Base-by-base conservation (phyloP, 192 early-diverging fungal genomes). In the Coemansia sp. region DNA sequence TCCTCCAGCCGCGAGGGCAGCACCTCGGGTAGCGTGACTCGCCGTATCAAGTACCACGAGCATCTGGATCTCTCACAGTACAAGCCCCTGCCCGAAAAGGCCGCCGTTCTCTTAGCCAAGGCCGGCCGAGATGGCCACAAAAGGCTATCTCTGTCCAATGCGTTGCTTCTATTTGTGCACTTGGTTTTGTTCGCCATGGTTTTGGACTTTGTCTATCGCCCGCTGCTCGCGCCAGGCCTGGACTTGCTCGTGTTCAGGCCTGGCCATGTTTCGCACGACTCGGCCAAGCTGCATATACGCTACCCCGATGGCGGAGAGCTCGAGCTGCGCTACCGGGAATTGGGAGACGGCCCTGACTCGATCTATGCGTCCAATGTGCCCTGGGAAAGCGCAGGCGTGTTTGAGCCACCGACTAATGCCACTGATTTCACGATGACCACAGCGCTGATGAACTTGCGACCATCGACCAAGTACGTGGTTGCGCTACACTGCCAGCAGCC, bases 121-220 rank as follows among this genome's bases (percentile, higher is more conserved):
- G 41, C 56, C 17, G 33, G 13, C 19, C 29, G 46, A 3, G 19
- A 33, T 17, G 59, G 35, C 0, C 44, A 16, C 11, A 40, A 29
- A 31, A 24, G 68, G n/a, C 31, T 79, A n/a, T 51, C 67, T 8
- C 6, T 48, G 36, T 27, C 42, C 39, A 75, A 63, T 40, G 16
- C 65, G 4, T 2, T 74, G 10, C 57, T 82, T 16, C 59, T 82
- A 54, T 24, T 64, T 2, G 66, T 68, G 17, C 66, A 84, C 27
- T n/a, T 84, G 0, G 59, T 46, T 10, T 29, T 74, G 57, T 76
- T 76, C 61, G 69, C 75, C 4, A 80, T 84, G 74, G 64, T 79
- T 0, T 48, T 84, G 13, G 83, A 85, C 63, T 81, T 78, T 75
- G 83, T 77, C 4, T 85, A 79, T 45, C 72, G 73, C 19, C 84